Base-by-base conservation (phyloP, 768 basidiomycete species). In the Lactifluus volemus region DNA sequence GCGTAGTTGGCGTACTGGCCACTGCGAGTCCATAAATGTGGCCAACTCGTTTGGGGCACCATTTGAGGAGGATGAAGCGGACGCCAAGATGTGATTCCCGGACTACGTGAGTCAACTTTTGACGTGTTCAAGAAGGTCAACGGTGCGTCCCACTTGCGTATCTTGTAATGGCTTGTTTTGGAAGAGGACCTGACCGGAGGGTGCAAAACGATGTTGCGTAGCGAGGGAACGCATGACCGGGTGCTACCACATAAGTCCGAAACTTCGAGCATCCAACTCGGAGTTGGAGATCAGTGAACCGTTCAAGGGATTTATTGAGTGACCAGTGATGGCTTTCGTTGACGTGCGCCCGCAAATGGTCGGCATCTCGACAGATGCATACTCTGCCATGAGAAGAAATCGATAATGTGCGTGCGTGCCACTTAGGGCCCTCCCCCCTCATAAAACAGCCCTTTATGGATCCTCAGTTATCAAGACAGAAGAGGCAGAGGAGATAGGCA, bases 81-180 rank as follows among this genome's bases (percentile, higher is more conserved):
- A 99, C 75, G 88, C 87, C 69, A 92, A 94, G 81, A 98, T 95
- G 49, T 98, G 95, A 92, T 98, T 98, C 74, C 80, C 98, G 68
- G 97, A 98, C 73, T 99, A 97, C 71, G 92, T 98, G 94, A 97
- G 72, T 86, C 88, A 60, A 99, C 98, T 96, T 96, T 91, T 74
- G 91, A 92, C 70, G 97, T 99, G 94, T 98, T 98, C 76, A 91
- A 91, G 77, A 98, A 98, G 76, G 96, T 99, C 59, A 98, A 97
- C 70, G 95, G 96, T 97, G 67, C 63, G 83, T 75, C 48, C 36
- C 21, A 2, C 42, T 11, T 4, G n/a, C 19, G 36, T 17, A 17
- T 6, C 12, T 25, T 1, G 5, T 10, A 14, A 4, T 17, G 17
- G 14, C 17, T 29, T 57, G 8, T 11, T 39, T 12, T n/a, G n/a